phyloP scores from a whole-genome alignment of 2,329 filamentous ascomycete species.

The Pseudogymnoascus sp. region DNA sequence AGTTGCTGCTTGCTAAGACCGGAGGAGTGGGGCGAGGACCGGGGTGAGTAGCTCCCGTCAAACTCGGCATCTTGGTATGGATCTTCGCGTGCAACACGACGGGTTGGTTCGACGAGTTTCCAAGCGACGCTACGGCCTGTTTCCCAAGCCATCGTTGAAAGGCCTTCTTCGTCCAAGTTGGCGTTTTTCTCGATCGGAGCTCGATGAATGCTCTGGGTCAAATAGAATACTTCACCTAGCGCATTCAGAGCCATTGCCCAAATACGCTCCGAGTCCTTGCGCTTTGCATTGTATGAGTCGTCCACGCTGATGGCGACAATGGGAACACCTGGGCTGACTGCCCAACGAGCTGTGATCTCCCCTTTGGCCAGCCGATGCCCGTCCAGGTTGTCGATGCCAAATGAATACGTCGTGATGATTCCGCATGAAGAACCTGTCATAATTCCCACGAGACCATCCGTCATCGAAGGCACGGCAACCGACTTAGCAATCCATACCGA shows the following conservation, averaged over 20 bases:
- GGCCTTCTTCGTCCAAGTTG: conserved; percentile 41
- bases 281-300: conserved; percentile 66
- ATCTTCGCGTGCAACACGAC: conserved; percentile 63
- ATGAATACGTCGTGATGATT: conserved; percentile 71
- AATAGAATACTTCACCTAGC: conserved; percentile 81
- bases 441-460: conserved; percentile 72
- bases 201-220: conserved; percentile 60
- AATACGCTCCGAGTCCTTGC: conserved; percentile 61
- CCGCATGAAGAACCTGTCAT: conserved; percentile 77
- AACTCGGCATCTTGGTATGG: conserved; percentile 61
- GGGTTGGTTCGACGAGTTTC: conserved; percentile 71
- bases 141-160: conserved; percentile 66
- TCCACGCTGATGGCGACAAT: conserved; percentile 80
- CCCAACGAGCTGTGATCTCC: conserved; percentile 81
- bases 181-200: conserved; percentile 41
- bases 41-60: conserved; percentile 71
- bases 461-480: conserved; percentile 59
- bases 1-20: conserved; percentile 63
- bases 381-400: conserved; percentile 50
- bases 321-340: conserved; percentile 84
- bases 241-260: conserved; percentile 96
- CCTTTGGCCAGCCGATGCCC: conserved; percentile 61
- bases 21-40: conserved; percentile 68
- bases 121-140: conserved; percentile 72
- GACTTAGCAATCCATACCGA: conserved; percentile 89